phyloP scores from a whole-genome alignment of 345 rosid species.

The Melaleuca quinquenervia region DNA sequence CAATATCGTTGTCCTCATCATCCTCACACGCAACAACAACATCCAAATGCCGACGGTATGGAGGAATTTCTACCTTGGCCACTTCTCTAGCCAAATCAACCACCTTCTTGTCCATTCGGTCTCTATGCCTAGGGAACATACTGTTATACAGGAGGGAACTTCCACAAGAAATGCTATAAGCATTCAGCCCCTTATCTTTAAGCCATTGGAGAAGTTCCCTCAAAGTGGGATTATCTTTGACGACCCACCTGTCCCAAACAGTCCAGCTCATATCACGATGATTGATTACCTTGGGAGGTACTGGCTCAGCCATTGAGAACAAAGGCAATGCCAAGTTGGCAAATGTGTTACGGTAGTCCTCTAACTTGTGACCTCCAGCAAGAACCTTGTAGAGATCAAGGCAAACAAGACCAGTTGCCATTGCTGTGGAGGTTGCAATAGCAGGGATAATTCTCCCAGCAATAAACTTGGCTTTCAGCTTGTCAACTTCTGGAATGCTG shows the following conservation, averaged over 20 bases:
- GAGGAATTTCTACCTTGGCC: conserved; percentile 69
- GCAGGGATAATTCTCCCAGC: conserved; percentile 99
- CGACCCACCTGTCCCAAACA: conserved; percentile 94
- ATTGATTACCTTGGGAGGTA: conserved; percentile 76
- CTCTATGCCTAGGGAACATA: conserved; percentile 79
- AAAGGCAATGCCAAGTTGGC: conserved; percentile 94
- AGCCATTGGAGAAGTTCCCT: conserved; percentile 77
- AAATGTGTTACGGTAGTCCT: conserved; percentile 93
- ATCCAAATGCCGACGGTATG: conserved; percentile 65
- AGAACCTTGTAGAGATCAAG: conserved; percentile 93
- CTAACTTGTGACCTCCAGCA: conserved; percentile 60
- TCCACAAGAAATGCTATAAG: conserved; percentile 92
- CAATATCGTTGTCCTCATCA: conserved; percentile 70
- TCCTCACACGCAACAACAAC: conserved; percentile 95
- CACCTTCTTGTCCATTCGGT: conserved; percentile 69
- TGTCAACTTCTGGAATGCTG: conserved; percentile 91
- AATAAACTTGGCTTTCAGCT: conserved; percentile 94
- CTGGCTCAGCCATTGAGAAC: conserved; percentile 96
- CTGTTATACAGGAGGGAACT: conserved; percentile 79
- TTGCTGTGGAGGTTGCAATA: conserved; percentile 91
- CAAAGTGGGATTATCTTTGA: conserved; percentile 61
- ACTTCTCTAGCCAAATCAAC: conserved; percentile 83
- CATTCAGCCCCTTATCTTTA: conserved; percentile 58
- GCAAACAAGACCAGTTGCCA: conserved; percentile 98
- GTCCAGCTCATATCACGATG: conserved; percentile 92